phyloP scores from a whole-genome alignment of 1,284 basidiomycete genomes.

The Trichosporon asahii region DNA sequence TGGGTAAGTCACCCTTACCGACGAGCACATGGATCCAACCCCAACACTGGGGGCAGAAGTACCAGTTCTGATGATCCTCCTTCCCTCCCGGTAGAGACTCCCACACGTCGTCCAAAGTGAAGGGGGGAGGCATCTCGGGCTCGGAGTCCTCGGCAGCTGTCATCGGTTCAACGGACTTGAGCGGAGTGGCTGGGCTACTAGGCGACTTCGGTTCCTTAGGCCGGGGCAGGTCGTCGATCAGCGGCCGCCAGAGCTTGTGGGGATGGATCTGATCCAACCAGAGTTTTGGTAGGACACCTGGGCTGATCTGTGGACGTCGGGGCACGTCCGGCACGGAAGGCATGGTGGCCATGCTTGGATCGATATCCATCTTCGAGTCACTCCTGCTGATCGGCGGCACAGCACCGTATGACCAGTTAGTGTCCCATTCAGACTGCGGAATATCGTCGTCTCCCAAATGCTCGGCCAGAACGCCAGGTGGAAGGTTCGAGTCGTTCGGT shows the following conservation, averaged over 20 bases:
- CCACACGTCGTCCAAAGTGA: conserved; percentile 31
- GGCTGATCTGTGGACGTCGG: conserved; percentile 39
- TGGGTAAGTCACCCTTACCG: conserved; percentile 16
- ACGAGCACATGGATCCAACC: conserved; percentile 37
- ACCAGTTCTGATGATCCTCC: conserved; percentile 35
- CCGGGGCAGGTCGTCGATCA: conserved; percentile 32
- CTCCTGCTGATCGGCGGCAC: neutral
- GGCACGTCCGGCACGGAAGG: neutral
- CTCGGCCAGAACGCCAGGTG: conserved; percentile 39
- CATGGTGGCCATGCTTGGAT: neutral
- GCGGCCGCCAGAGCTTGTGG: conserved; percentile 36
- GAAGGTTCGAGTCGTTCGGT: conserved; percentile 31
- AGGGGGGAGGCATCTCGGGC: neutral
- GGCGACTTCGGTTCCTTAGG: conserved; percentile 3
- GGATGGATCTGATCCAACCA: conserved; percentile 34
- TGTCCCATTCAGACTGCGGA: neutral
- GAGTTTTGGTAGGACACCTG: conserved; percentile 32
- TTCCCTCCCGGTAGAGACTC: conserved; percentile 38
- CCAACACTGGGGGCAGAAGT: conserved; percentile 44
- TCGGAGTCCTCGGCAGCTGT: conserved; percentile 9
- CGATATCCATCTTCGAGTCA: conserved; percentile 28
- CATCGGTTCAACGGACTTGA: neutral
- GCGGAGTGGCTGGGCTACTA: neutral
- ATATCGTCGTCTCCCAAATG: conserved; percentile 31
- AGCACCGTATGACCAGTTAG: neutral